Evolutionary conservation across 352 stramenopile genomes (phyloP), one percentile per base, ranked within the genome.

Genomic region (Hyaloperonospora brassicae): DNA sequence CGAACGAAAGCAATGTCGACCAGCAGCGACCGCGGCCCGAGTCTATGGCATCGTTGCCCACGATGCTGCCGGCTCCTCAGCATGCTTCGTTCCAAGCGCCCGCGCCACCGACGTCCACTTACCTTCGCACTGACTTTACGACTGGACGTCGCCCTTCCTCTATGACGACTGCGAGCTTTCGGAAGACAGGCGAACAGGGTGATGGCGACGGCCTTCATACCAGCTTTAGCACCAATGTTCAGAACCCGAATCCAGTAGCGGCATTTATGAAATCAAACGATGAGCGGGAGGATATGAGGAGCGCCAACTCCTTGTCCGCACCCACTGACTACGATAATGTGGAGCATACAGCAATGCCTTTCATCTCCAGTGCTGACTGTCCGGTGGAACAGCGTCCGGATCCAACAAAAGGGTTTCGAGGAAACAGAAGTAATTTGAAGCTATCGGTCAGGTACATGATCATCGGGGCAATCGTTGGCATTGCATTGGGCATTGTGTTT

Each of bases 361-460:
- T 73, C 52, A 56, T 73, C 14, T 62, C 66, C 1, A 71, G 64
- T 42, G 57, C 62, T 5, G 62, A 73, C 27, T 55, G 45, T 7
- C 55, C 53, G 5, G 40, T 52, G 5, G 50, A 67, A 9, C 41
- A 40, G 8, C 49, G 47, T 48, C 48, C 55, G 10, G 66, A 73
- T 43, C 58, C 62, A 22, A 64, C 61, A 30, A 56, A 57, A 38
- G 62, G 55, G 0, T 71, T 71, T 40, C 57, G 66, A 27, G 73
- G 73, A 45, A 69, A 68, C 35, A 62, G 68, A 55, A 84, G 67
- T 31, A 69, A 63, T 11, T 54, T 83, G 22, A 68, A 70, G 27
- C 60, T 87, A 51, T 87, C 81, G 3, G 62, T 85, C 7, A 48
- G 52, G 50, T 72, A 72, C 63, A 81, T 79, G 24, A 68, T 87